Percentiles rank a stretch among this genome's conserved stretches.
Conservation (phyloP, 2,329 filamentous ascomycete genomes). For the Penicillium italicum region DNA sequence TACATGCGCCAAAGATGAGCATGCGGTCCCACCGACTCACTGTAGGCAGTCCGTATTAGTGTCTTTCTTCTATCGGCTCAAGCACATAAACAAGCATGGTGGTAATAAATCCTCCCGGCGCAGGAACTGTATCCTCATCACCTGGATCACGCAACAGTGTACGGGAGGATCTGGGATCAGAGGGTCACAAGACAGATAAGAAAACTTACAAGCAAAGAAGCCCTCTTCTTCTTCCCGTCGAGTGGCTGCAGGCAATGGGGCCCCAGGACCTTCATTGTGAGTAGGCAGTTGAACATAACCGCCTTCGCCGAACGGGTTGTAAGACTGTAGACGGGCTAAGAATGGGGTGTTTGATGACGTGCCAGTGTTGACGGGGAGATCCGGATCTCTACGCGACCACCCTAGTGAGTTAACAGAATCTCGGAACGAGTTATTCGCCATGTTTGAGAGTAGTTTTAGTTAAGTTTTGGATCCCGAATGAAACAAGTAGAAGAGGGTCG, state of each 20-base stretch:
- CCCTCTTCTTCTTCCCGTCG: slow-evolving; percentile 92
- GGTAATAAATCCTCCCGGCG: slow-evolving; percentile 26
- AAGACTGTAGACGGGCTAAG: slow-evolving; percentile 72
- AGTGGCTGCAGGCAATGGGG: slow-evolving; percentile 77
- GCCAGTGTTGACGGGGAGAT: slow-evolving; percentile 67
- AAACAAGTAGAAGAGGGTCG: slow-evolving; percentile 10
- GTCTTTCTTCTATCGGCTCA: slow-evolving; percentile 16
- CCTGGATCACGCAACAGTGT: slow-evolving; percentile 25
- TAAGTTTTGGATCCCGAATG: slow-evolving; percentile 12
- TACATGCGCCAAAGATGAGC: slow-evolving; percentile 86
- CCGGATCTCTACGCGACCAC: slow-evolving; percentile 81
- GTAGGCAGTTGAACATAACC: slow-evolving; percentile 91
- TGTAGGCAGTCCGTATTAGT: slow-evolving; percentile 43
- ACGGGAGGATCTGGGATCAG: slow-evolving; percentile 8
- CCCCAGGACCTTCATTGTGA: slow-evolving; percentile 68
- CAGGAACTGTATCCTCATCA: slow-evolving; percentile 40
- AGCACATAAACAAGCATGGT: slow-evolving; percentile 19
- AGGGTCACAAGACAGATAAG: slow-evolving; percentile 22
- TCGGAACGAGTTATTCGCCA: slow-evolving; percentile 66
- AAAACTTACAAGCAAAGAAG: slow-evolving; percentile 86
- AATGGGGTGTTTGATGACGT: slow-evolving; percentile 64
- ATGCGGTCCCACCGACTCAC: slow-evolving; percentile 97
- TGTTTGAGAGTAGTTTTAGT: slow-evolving; percentile 15
- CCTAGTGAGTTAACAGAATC: slow-evolving; percentile 93
- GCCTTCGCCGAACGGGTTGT: slow-evolving; percentile 78